Conservation (phyloP, 2,329 filamentous ascomycete genomes). For the Diaporthe ampelina region DNA sequence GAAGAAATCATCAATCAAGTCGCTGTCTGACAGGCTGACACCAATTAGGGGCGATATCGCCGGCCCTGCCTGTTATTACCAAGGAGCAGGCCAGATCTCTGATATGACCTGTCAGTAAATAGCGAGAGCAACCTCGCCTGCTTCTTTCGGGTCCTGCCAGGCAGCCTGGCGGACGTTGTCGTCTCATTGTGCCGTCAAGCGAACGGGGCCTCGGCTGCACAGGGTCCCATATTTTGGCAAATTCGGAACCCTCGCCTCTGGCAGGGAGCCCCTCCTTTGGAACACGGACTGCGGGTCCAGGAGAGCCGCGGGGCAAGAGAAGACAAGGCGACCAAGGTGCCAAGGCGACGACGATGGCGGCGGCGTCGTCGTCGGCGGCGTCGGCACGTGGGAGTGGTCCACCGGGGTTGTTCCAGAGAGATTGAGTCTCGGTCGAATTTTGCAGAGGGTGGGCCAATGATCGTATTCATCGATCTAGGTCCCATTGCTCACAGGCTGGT, state of each 20-base stretch:
- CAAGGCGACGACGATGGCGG: neutral
- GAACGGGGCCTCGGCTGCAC: constrained; percentile 18
- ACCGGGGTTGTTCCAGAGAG: constrained; percentile 12
- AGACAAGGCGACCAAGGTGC: neutral
- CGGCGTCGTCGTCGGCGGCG: constrained; percentile 18
- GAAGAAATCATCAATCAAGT: neutral
- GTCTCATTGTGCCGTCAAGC: neutral
- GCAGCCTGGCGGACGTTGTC: neutral
- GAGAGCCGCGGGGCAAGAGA: neutral
- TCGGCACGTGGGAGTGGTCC: constrained; percentile 15
- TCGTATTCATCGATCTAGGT: constrained; percentile 18
- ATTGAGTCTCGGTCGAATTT: constrained; percentile 19
- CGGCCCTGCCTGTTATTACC: neutral
- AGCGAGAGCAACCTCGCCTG: constrained; percentile 26
- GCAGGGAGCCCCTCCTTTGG: neutral
- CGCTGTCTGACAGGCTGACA: neutral
- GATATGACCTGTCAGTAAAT: constrained; percentile 14
- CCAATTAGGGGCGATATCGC: neutral
- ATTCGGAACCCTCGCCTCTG: constrained; percentile 25
- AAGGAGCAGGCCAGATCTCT: constrained; percentile 19
- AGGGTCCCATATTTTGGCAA: constrained; percentile 14
- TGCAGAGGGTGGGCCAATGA: constrained; percentile 23
- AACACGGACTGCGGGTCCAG: constrained; percentile 1
- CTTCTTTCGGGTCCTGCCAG: neutral
- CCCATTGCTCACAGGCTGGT: neutral